A percentile compares a stretch with the other conserved stretches of the same genome.
Evolutionary conservation across 805 yeast species (phyloP).

Genomic region (Metschnikowia drakensbergensis): DNA sequence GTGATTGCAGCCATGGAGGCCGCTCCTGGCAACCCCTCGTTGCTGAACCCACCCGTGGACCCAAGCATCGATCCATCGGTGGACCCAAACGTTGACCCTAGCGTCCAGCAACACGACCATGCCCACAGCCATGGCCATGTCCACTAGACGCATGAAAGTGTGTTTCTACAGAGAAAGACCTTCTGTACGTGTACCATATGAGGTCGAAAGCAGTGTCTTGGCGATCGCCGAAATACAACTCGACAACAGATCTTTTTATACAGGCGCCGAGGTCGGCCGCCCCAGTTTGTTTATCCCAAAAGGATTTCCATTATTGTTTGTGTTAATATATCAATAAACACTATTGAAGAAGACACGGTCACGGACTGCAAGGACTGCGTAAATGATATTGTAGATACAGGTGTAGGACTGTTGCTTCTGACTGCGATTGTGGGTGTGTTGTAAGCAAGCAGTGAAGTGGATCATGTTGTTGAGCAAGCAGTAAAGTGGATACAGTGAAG

Average conservation of each 20-base stretch:
- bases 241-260: constrained; percentile 1
- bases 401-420: no score
- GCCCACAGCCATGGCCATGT: constrained; percentile 28
- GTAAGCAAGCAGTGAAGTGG: no score
- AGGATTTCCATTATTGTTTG: constrained; percentile 4
- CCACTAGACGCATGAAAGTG: constrained; percentile 10
- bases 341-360: background rate
- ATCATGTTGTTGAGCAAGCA: no score
- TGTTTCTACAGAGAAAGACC: constrained; percentile 2
- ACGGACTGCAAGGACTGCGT: no score
- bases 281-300: constrained; percentile 7
- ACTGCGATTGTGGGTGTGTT: no score
- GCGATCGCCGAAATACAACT: background rate
- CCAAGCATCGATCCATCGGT: constrained; percentile 31
- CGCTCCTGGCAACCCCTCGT: constrained; percentile 25
- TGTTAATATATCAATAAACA: constrained; percentile 5
- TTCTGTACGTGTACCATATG: constrained; percentile 12
- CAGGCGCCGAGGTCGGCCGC: background rate
- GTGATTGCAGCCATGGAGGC: constrained; percentile 42
- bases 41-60: constrained; percentile 34
- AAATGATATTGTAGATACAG: no score
- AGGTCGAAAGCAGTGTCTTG: constrained; percentile 1
- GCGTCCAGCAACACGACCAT: constrained; percentile 41
- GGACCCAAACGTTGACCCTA: constrained; percentile 44
- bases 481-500: no score